A percentile compares a stretch with the other conserved stretches of the same genome.
Conservation (phyloP, 2,329 filamentous ascomycete genomes). For the Cryphonectria naterciae region DNA sequence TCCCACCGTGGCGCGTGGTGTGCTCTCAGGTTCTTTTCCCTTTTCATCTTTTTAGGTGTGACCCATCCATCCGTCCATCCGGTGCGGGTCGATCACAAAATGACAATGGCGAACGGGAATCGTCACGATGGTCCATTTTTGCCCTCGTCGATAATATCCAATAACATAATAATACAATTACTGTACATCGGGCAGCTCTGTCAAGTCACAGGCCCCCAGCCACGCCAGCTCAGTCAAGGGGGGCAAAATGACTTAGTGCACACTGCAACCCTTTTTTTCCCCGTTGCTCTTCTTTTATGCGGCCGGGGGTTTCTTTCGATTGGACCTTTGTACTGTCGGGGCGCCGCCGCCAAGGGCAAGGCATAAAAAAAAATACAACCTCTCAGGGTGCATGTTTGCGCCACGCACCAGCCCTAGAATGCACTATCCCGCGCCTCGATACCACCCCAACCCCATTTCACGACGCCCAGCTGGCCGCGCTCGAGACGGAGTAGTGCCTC, state of each 20-base stretch:
- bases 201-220: neutral
- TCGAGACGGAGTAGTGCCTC: neutral
- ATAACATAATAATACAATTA: neutral
- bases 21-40: neutral
- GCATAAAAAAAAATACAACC: too few species aligned
- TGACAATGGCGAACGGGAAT: neutral
- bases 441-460: neutral
- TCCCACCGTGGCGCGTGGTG: neutral
- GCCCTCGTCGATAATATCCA: neutral
- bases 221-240: neutral
- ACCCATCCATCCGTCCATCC: neutral
- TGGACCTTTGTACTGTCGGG: neutral
- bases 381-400: neutral
- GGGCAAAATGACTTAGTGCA: neutral
- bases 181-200: neutral
- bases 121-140: neutral
- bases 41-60: neutral
- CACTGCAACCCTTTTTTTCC: neutral
- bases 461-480: neutral
- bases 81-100: constrained; percentile 3
- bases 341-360: too few species aligned
- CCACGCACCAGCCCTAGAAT: neutral
- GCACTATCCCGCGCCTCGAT: neutral
- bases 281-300: neutral
- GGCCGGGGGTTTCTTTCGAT: neutral